phyloP scores from a whole-genome alignment of 106 monocot genomes.

The Phalaenopsis aphrodite region DNA sequence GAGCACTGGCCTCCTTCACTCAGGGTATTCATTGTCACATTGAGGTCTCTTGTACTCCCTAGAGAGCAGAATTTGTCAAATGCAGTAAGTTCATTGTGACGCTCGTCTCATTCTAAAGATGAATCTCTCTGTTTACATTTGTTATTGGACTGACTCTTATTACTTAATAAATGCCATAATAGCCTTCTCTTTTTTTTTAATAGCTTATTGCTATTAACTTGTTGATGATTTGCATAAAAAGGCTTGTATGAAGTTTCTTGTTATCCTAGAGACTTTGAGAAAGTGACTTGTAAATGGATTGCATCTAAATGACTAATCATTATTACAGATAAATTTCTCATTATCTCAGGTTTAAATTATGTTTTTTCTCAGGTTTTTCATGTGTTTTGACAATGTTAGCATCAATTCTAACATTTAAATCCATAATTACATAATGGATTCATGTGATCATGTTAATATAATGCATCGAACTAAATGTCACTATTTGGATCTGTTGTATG shows the following conservation, averaged over 20 bases:
- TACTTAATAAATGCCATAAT: not conserved
- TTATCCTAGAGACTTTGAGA: not conserved
- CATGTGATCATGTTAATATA: not conserved
- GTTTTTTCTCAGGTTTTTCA: not conserved
- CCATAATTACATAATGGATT: not conserved
- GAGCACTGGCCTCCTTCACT: slow-evolving; percentile 79
- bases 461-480: not conserved
- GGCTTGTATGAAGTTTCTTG: not conserved
- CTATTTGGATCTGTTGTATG: not conserved
- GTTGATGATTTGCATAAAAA: not conserved
- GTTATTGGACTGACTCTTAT: not conserved
- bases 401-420: not conserved
- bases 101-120: not conserved
- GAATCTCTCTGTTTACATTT: not conserved
- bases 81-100: slow-evolving; percentile 26
- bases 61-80: slow-evolving; percentile 44
- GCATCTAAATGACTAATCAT: not conserved
- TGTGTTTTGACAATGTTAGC: not conserved
- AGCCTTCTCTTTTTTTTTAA: not conserved
- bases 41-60: slow-evolving; percentile 49
- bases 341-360: not conserved
- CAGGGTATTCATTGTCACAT: slow-evolving; percentile 43
- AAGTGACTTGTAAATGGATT: not conserved
- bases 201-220: not conserved
- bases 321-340: not conserved